Evolutionary conservation across 371 early-diverging fungal species (phyloP), one percentile per base, ranked within the genome.

Genomic region (Rhizopus arrhizus): DNA sequence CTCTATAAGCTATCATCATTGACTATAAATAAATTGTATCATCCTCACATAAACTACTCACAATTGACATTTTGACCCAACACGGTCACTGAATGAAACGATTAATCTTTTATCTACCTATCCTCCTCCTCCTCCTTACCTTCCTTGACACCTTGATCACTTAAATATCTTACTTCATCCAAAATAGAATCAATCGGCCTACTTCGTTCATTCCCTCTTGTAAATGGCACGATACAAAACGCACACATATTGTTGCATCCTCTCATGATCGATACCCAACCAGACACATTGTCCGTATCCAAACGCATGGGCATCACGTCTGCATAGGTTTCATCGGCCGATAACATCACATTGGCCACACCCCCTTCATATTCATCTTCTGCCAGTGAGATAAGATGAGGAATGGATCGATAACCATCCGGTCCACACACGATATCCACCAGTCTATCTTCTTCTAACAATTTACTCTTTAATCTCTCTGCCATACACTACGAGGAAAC

Each of bases 211-310:
- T 77, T 90, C 36, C 78, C 83, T 59, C 84, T 74, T 3, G 90
- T 91, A 45, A 90, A 90, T 4, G 91, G 90, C 3, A 90, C 91
- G 28, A 91, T 89, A 62, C 91, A 91, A 65, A 87, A 91, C 41
- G 84, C 81, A 59, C 91, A 91, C 91, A 91, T 91, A 61, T 91
- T 91, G 69, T 91, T 90, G 71, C 91, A 91, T 48, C 91, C 91
- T 34, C 91, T 72, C 91, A 91, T 91, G 40, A 91, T 82, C 3
- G 89, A 88, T 10, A 91, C 67, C 70, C 86, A 87, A 5, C 84
- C 91, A 35, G 85, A 78, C 12, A 84, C 78, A 58, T 75, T 78
- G 58, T 81, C 76, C 15, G 77, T 68, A 58, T 90, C 81, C 31
- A 89, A 71, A 32, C 91, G 77, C 65, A 91, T 82, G 0, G 91